Evolutionary conservation across 805 yeast genomes (phyloP), one percentile per base, ranked within the genome.

Genomic region (Ogataea ganodermae): DNA sequence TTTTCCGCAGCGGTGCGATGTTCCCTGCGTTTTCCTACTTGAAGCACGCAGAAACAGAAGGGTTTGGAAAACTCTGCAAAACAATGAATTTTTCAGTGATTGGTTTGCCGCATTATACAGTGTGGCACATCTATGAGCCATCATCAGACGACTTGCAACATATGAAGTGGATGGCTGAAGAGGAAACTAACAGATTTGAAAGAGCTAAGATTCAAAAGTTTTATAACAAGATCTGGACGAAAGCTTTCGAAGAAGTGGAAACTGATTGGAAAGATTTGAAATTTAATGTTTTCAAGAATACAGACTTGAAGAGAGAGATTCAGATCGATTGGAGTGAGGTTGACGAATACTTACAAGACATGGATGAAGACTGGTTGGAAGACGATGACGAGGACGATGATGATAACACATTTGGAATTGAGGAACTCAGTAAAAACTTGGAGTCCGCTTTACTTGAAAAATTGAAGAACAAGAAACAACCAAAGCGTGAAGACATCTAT

Each of bases 31-130:
- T 90, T 62, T 86, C 96, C 26, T 91, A 86, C 67, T 84, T 87
- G 68, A 89, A 88, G 59, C 97, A 91, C 63, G 98, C 97, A 6
- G 98, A 91, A 63, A 91, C 97, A 1, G 97, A 91, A 68, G 97
- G 96, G 0, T 91, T 91, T 67, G 98, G 96, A 21, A 89, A 87
- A 62, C 75, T 90, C 67, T 80, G 89, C 55, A 84, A 89, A 57
- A 76, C 84, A 49, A 88, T 91, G 95, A 89, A 89, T 12, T 89
- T 80, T 66, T 76, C 83, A 16, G 97, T 90, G 18, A 77, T 84
- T 50, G 97, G 97, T 0, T 73, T 90, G 58, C 95, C 96, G 8
- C 96, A 91, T 69, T 90, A 90, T 65, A 91, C 89, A 20, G 84
- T 90, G 42, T 90, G 97, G 97, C 96, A 89, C 64, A 83, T 88